phyloP scores from a whole-genome alignment of 2,329 filamentous ascomycete species.

The Pseudodiploospora longispora region DNA sequence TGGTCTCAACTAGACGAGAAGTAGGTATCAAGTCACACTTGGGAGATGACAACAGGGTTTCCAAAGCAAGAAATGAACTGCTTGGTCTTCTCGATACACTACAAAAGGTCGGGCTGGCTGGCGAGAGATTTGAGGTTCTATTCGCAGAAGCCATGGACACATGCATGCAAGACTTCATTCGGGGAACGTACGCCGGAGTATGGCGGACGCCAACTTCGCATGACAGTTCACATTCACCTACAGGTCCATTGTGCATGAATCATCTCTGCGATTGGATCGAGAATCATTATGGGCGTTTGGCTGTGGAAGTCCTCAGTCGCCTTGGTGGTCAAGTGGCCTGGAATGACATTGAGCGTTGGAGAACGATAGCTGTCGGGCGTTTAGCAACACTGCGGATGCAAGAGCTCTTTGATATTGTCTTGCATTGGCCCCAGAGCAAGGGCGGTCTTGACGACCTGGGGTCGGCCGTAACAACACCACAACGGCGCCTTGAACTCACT shows the following conservation, averaged over 20 bases:
- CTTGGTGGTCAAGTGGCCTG: slow-evolving; percentile 39
- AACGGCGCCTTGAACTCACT: slow-evolving; percentile 62
- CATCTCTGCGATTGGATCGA: slow-evolving; percentile 61
- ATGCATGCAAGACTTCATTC: slow-evolving; percentile 56
- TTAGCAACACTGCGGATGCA: slow-evolving; percentile 61
- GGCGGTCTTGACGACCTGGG: slow-evolving; percentile 69
- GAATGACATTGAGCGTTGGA: slow-evolving; percentile 58
- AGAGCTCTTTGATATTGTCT: slow-evolving; percentile 72
- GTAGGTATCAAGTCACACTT: slow-evolving; percentile 10
- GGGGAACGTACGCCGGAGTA: slow-evolving; percentile 52
- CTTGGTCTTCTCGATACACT: slow-evolving; percentile 50
- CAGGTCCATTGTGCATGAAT: slow-evolving; percentile 45
- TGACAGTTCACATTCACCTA: slow-evolving; percentile 7
- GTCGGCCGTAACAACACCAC: slow-evolving; percentile 59
- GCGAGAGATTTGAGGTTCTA: slow-evolving; percentile 60
- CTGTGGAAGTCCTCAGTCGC: slow-evolving; percentile 50
- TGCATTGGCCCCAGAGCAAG: slow-evolving; percentile 63
- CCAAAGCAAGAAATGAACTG: slow-evolving; percentile 41
- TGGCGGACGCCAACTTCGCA: slow-evolving; percentile 36
- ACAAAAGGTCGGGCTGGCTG: slow-evolving; percentile 57
- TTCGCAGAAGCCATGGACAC: slow-evolving; percentile 64
- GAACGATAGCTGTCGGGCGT: slow-evolving; percentile 59
- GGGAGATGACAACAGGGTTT: slow-evolving; percentile 16
- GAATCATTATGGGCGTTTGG: slow-evolving; percentile 56
- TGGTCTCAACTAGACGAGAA: slow-evolving; percentile 22